Evolutionary conservation across 352 stramenopile species (phyloP), one percentile per base, ranked within the genome.

Genomic region (Phytophthora pseudosyringae): DNA sequence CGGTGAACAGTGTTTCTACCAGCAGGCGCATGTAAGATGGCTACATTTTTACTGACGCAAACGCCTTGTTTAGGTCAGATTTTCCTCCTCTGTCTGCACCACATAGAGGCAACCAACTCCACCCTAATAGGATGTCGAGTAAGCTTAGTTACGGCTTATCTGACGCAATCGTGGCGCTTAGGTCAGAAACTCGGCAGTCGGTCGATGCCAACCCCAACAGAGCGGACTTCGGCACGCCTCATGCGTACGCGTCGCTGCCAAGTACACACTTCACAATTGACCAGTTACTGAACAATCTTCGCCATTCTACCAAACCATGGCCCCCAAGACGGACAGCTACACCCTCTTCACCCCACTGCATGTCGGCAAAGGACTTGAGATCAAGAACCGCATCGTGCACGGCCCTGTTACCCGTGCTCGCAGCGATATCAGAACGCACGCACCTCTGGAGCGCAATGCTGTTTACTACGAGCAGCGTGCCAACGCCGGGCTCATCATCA

Each of bases 381-480:
- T 86, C 43, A 74, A 73, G 38, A 77, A 88, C 49, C 74, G 78
- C 47, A 69, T 86, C 18, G 56, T 86, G 9, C 39, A 78, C 46
- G 72, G 59, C 10, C 79, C 79, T 35, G 43, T 75, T 5, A 83
- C 75, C 5, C 71, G 68, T 40, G 57, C 56, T 39, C 71, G 68
- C n/a, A 61, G 65, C 3, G 41, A 62, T n/a, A 44, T 47, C 16
- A 45, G 39, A 11, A 64, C 58, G 13, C 60, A 64, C 48, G 53
- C 52, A 26, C 71, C 77, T 2, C 18, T 55, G 7, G 60, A 71
- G 25, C 36, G 60, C 38, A 75, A 67, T 31, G 43, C 47, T 3
- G 54, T 78, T 28, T 82, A 88, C 59, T 88, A 86, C 48, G 60
- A 70, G 35, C 68, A 81, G 45, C 64, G 74, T 16, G 68, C 71